phyloP scores from a whole-genome alignment of 352 stramenopile genomes.

The Hyaloperonospora arabidopsidis region DNA sequence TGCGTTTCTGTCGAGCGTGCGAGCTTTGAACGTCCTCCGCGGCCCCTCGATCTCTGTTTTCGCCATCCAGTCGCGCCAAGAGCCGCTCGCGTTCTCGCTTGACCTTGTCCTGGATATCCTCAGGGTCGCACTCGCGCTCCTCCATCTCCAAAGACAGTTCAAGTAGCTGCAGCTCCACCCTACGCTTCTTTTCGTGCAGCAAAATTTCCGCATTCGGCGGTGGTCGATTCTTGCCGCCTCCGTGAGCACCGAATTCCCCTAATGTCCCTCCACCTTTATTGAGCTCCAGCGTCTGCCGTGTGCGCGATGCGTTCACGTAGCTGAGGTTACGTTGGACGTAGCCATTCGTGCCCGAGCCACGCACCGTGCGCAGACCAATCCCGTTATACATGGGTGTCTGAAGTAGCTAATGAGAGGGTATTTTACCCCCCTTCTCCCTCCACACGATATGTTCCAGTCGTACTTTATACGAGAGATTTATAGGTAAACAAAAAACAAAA shows the following conservation, averaged over 20 bases:
- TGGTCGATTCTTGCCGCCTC: conserved; percentile 17
- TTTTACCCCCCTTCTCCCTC: no score
- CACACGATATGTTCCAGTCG: no score
- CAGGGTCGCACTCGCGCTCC: conserved; percentile 50
- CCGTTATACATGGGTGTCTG: conserved; percentile 92
- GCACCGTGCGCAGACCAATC: conserved; percentile 76
- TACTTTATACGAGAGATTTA: no score
- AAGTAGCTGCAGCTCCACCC: conserved; percentile 72
- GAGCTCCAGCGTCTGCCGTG: conserved; percentile 49
- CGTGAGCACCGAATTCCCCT: conserved; percentile 13
- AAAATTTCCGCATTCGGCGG: conserved; percentile 71
- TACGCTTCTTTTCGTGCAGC: conserved; percentile 70
- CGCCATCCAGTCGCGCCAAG: conserved; percentile 26
- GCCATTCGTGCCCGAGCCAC: conserved; percentile 83
- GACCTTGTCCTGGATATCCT: conserved; percentile 66
- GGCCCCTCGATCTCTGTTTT: conserved; percentile 4
- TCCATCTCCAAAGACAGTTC: conserved; percentile 78
- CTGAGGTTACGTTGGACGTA: conserved; percentile 84
- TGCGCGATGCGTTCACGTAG: conserved; percentile 62
- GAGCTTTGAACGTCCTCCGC: conserved; percentile 30
- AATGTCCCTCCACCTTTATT: conserved; percentile 27
- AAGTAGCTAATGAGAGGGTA: no score
- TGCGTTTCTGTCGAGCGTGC: conserved; percentile 49
- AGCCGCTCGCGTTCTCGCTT: conserved; percentile 47
- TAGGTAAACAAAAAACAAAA: no score